phyloP scores from a whole-genome alignment of 805 yeast species.

The Sugiyamaella lignohabitans region DNA sequence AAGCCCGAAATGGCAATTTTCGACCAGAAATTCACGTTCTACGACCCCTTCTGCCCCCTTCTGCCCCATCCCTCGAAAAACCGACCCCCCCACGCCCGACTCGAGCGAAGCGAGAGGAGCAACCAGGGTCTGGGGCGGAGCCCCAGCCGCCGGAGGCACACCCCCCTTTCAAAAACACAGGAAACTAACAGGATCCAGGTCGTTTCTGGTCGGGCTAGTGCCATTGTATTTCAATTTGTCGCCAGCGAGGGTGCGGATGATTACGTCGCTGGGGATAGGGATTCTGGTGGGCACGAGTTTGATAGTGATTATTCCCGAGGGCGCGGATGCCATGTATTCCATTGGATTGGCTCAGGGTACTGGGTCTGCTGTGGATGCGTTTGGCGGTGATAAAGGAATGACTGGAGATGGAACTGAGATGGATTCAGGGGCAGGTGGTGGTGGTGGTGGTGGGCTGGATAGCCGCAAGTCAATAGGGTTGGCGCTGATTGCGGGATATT shows the following conservation, averaged over 20 bases:
- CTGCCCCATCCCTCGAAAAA: not conserved
- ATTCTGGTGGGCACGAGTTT: constrained; percentile 55
- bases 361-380: not conserved
- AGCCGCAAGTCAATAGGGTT: constrained; percentile 37
- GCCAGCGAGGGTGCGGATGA: constrained; percentile 29
- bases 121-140: not conserved
- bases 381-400: not conserved
- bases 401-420: not conserved
- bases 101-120: not conserved
- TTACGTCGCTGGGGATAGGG: constrained; percentile 53
- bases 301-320: constrained; percentile 60
- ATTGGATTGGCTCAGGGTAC: constrained; percentile 5
- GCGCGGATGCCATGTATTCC: constrained; percentile 41
- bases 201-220: constrained; percentile 28
- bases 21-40: too few species aligned
- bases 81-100: not conserved
- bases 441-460: not conserved
- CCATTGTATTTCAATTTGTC: constrained; percentile 31
- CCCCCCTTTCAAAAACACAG: too few species aligned
- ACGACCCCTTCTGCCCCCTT: not conserved
- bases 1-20: too few species aligned
- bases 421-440: not conserved
- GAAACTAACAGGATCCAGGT: constrained; percentile 14
- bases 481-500: constrained; percentile 47
- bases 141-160: not conserved